These are phyloP conservation scores for Fusarium siculi DNA, from an alignment of 2,329 filamentous ascomycete genomes.

Conservation along the genomic window DNA sequence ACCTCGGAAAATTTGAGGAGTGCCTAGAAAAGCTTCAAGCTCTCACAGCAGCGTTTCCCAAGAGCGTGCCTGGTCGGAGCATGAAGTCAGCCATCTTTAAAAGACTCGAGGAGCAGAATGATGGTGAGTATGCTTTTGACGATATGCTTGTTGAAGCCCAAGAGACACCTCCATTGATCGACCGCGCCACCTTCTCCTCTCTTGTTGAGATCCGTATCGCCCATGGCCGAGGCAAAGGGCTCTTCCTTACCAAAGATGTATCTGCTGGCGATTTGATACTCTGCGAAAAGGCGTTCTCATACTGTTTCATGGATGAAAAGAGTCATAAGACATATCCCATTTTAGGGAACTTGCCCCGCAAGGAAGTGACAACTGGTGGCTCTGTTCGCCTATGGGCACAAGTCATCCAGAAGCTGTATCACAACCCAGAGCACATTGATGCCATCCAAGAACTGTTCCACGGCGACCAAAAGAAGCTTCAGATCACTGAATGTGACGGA, in stretches of 20 bases:
- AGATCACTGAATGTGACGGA: constrained; percentile 46
- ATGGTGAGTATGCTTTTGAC: constrained; percentile 52
- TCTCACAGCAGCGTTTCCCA: constrained; percentile 49
- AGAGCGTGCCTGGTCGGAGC: constrained; percentile 39
- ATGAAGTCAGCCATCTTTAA: constrained; percentile 34
- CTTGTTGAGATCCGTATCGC: constrained; percentile 55
- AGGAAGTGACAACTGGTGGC: constrained; percentile 48
- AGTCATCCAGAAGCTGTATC: constrained; percentile 58
- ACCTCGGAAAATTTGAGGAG: constrained; percentile 51
- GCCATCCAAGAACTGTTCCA: constrained; percentile 49
- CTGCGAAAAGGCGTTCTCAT: constrained; percentile 66
- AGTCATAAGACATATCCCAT: not conserved
- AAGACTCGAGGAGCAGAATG: constrained; percentile 52
- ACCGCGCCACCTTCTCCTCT: constrained; percentile 58
- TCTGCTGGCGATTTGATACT: constrained; percentile 62
- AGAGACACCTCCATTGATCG: constrained; percentile 54
- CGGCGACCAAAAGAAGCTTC: constrained; percentile 50
- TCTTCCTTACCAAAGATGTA: constrained; percentile 61
- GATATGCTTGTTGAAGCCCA: constrained; percentile 51
- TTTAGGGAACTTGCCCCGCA: constrained; percentile 52
- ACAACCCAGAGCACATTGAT: constrained; percentile 46
- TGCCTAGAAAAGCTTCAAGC: constrained; percentile 49
- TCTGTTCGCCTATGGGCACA: constrained; percentile 54
- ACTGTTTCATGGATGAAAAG: constrained; percentile 46
- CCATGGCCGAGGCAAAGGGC: constrained; percentile 56